Base-by-base conservation (phyloP, 2,329 filamentous ascomycete genomes). In the Nigrospora oryzae region DNA sequence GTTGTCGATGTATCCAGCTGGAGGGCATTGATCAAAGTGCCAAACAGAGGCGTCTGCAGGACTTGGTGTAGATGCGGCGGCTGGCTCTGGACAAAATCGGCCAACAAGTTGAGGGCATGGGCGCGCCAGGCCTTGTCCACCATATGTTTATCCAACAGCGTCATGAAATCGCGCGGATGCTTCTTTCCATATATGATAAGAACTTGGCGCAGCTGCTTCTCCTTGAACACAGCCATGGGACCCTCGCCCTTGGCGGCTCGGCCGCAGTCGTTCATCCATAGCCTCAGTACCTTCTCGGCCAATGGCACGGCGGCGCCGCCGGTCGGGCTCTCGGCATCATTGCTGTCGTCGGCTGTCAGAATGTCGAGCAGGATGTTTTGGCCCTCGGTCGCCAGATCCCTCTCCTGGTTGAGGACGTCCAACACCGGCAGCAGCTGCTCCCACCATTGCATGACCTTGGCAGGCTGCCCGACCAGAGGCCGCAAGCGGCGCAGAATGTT, bases 51-150 rank as follows among this genome's bases (percentile, higher is more conserved):
- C 1, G 86, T 90, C 51, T 89, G 75, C 5, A 86, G 65, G 33
- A 89, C 77, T 36, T 83, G 73, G 57, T 93, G 79, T 2, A 93
- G 70, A 63, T 90, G 87, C 5, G 87, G 86, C n/a, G 86, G 84
- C 52, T 89, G 83, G 47, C 80, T 77, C 50, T 83, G 78, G 34
- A 93, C 75, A 51, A 89, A 90, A 38, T 83, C 78, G 56, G 80
- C 82, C 14, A 93, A 68, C 11, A 93, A 71, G 15, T 76, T 75
- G 30, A 90, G 63, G 10, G 79, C 74, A 48, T 79, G 76, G 44
- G 81, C 73, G 16, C 87, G 80, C 48, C 79, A 75, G 16, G 79
- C 72, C 49, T 73, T 79, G 49, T 79, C 77, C 23, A 83, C 68
- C 48, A 93, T 75, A 49, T 82, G 81, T 38, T 71, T 70, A 56